These are phyloP conservation scores for Curvularia verruculosa DNA, from an alignment of 2,329 filamentous ascomycete genomes.

Conservation along the genomic window DNA sequence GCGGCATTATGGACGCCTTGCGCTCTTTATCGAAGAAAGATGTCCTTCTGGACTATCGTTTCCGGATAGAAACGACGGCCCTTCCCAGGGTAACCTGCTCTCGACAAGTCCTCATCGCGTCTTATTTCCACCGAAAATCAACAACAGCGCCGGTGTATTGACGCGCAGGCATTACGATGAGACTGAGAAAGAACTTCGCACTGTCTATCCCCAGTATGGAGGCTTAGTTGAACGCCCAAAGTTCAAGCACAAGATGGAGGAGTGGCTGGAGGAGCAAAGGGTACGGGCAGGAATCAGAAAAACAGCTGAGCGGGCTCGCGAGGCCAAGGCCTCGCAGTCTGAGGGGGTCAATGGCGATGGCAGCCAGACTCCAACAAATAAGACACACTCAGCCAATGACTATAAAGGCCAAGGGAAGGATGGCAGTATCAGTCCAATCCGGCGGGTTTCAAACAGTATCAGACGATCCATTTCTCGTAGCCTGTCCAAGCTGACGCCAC, in stretches of 20 bases:
- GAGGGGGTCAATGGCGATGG: constrained; percentile 6
- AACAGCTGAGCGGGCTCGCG: constrained; percentile 11
- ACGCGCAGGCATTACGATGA: constrained; percentile 34
- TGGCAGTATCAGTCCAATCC: constrained; percentile 23
- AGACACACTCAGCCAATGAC: background rate
- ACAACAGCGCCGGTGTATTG: constrained; percentile 6
- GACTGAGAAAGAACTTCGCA: constrained; percentile 36
- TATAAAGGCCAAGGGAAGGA: constrained; percentile 1
- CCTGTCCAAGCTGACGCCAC: constrained; percentile 8
- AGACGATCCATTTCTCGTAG: constrained; percentile 25
- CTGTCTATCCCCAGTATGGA: constrained; percentile 40
- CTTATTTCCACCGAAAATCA: constrained; percentile 21
- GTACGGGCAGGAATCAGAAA: constrained; percentile 25
- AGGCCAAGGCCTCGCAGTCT: constrained; percentile 14
- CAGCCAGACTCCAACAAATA: constrained; percentile 1
- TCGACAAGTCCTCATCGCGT: constrained; percentile 34
- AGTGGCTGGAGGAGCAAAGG: constrained; percentile 38
- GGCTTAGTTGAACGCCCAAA: constrained; percentile 40
- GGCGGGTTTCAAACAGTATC: constrained; percentile 26
- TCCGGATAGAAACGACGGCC: constrained; percentile 34
- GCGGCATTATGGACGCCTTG: constrained; percentile 40
- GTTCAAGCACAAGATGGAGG: constrained; percentile 34
- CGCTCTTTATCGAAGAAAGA: constrained; percentile 37
- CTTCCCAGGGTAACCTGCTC: constrained; percentile 14
- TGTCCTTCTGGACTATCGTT: constrained; percentile 41